These are phyloP conservation scores for Zarea fungicola DNA, from an alignment of 2,329 filamentous ascomycete genomes.

Conservation along the genomic window DNA sequence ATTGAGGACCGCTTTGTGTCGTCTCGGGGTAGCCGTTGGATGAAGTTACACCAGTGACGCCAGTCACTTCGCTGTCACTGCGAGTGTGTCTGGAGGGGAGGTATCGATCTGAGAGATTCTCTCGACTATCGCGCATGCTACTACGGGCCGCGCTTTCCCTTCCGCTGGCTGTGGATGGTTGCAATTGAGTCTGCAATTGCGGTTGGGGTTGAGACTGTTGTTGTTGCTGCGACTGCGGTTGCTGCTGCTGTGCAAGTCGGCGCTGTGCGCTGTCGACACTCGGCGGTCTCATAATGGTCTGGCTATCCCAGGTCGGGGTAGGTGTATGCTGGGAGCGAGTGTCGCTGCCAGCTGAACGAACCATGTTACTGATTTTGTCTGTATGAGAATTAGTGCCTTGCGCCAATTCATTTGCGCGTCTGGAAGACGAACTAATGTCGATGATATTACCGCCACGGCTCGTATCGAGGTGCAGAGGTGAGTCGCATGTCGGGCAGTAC, in stretches of 20 bases:
- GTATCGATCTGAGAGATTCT: constrained; percentile 42
- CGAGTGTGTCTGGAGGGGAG: constrained; percentile 56
- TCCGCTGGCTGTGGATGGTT: constrained; percentile 16
- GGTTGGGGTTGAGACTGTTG: constrained; percentile 31
- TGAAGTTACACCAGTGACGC: constrained; percentile 56
- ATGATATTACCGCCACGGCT: constrained; percentile 89
- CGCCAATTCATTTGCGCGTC: constrained; percentile 18
- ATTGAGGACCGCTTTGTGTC: constrained; percentile 60
- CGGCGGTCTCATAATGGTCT: constrained; percentile 48
- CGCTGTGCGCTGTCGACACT: constrained; percentile 41
- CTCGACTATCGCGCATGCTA: constrained; percentile 45
- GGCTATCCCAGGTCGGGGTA: constrained; percentile 65
- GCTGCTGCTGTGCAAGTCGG: constrained; percentile 32
- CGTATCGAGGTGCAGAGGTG: constrained; percentile 84
- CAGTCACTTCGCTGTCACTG: constrained; percentile 74
- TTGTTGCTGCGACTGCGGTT: constrained; percentile 24
- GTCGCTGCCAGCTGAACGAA: constrained; percentile 71
- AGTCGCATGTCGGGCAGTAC: constrained; percentile 89
- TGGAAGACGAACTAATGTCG: constrained; percentile 64
- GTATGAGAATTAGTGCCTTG: constrained; percentile 23
- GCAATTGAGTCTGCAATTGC: constrained; percentile 20
- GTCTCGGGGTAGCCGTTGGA: constrained; percentile 77
- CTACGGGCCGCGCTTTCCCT: constrained; percentile 35
- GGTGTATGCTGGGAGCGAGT: constrained; percentile 49
- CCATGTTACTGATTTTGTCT: constrained; percentile 95